A percentile compares a stretch with the other conserved stretches of the same genome.
Conservation (phyloP, 768 basidiomycete species). For the Boletus eberwhitei region DNA sequence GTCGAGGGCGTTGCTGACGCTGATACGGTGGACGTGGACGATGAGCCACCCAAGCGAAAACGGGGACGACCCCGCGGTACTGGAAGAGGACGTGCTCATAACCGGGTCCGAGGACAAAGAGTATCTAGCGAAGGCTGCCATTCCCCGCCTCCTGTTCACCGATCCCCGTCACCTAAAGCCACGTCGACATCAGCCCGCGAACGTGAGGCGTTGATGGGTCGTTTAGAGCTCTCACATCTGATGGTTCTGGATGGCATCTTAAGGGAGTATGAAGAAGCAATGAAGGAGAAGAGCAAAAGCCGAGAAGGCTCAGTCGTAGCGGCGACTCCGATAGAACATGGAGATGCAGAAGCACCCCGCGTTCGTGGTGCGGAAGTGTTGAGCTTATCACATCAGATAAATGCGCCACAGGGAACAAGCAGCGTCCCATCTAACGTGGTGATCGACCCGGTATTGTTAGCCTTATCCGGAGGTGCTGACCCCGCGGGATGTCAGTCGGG, state of each 20-base stretch:
- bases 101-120: not conserved
- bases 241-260: conserved; percentile 36
- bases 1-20: not conserved
- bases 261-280: conserved; percentile 28
- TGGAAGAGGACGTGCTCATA: conserved; percentile 1
- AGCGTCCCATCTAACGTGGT: conserved; percentile 8
- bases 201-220: conserved; percentile 28
- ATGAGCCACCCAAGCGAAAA: conserved; percentile 7
- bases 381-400: not conserved
- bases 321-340: not conserved
- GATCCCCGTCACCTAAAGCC: not conserved
- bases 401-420: not conserved
- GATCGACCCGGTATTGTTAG: conserved; percentile 33
- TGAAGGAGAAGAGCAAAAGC: conserved; percentile 1
- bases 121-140: not conserved
- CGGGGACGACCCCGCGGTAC: conserved; percentile 5
- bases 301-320: conserved; percentile 7
- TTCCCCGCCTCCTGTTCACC: not conserved
- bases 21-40: not conserved
- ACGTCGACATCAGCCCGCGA: not conserved
- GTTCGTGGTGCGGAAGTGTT: not conserved
- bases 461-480: conserved; percentile 19
- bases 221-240: conserved; percentile 31
- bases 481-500: not conserved
- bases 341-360: conserved; percentile 2